Conservation (phyloP, 192 early-diverging fungal genomes). For the Ambispora gerdemannii region DNA sequence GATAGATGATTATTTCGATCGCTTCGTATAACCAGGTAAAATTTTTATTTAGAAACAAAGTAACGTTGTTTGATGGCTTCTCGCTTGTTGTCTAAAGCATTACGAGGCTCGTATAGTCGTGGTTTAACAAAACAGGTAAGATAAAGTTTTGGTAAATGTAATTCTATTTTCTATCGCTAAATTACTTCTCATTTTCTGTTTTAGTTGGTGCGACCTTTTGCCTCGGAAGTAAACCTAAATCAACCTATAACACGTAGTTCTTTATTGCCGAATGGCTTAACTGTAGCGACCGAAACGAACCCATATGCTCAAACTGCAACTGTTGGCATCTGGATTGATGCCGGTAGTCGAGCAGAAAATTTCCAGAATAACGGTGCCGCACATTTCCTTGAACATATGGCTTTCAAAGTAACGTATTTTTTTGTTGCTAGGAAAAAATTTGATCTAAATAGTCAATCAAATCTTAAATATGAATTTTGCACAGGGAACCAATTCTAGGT, state of each 20-base stretch:
- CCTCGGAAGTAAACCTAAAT: constrained; percentile 42
- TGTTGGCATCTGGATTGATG: constrained; percentile 88
- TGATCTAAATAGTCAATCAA: background rate
- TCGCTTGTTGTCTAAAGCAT: constrained; percentile 22
- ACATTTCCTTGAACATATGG: constrained; percentile 99
- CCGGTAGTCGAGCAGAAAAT: constrained; percentile 81
- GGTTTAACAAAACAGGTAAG: constrained; percentile 20
- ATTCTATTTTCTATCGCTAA: background rate
- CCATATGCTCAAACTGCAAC: constrained; percentile 80
- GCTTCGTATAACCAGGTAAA: too few species aligned
- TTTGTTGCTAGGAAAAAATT: background rate
- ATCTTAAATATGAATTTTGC: too few species aligned
- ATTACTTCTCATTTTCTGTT: background rate
- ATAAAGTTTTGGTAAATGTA: background rate
- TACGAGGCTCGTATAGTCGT: constrained; percentile 6
- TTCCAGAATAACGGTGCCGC: constrained; percentile 89
- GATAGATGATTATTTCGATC: too few species aligned
- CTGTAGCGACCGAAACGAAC: constrained; percentile 79
- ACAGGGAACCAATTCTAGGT: constrained; percentile 81
- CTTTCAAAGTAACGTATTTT: constrained; percentile 76
- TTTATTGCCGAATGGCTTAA: constrained; percentile 74
- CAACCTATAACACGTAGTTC: constrained; percentile 62
- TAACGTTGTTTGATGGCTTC: constrained; percentile 9
- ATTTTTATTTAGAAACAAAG: background rate
- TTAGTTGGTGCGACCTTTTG: constrained; percentile 53